Base-by-base conservation (phyloP, 2,329 filamentous ascomycete species). In the Aspergillus caelatus region DNA sequence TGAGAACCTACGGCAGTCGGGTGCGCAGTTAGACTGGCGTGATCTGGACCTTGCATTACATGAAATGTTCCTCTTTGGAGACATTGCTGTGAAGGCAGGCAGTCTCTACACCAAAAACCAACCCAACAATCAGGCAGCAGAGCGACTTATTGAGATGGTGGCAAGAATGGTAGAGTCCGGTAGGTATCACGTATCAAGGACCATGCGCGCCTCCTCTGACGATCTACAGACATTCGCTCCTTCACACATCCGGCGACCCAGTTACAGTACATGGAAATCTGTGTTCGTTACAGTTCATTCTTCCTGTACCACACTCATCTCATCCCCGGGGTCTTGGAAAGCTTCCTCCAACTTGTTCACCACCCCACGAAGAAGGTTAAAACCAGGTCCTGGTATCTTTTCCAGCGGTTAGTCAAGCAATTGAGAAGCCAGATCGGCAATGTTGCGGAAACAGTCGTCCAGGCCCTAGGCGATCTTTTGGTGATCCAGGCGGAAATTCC, bases 221-320 rank as follows among this genome's bases (percentile, higher is more conserved):
- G 70, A 62, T 21, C 10, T 60, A 54, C 68, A 94, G 93, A 92
- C 69, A 91, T 97, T 69, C 90, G 92, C 63, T 90, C 86, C 50
- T 96, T 94, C 77, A 88, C 90, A 19, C 95, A 98, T 75, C 94
- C 95, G 1, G 93, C 94, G 19, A 94, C 97, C 58, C 88, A 97
- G 67, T 84, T 99, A 26, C 93, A 97, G 79, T 99, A 96, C 75
- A 97, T 99, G 94, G 95, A 99, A 77, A 96, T 97, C 41, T 97
- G 94, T 77, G 94, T 97, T 61, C 90, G 95, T 57, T 99, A 99
- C 79, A 92, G 90, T 75, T 87, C 89, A 32, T 96, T 97, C 77
- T 98, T 99, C 75, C 94, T 98, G 74, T 88, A 88, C 61, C 91
- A 97, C 73, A 85, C 89, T 34, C 84, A 90, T 26, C 89, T 92